Evolutionary conservation across 768 basidiomycete species (phyloP), one percentile per base, ranked within the genome.

Genomic region (Mycena sanguinolenta): DNA sequence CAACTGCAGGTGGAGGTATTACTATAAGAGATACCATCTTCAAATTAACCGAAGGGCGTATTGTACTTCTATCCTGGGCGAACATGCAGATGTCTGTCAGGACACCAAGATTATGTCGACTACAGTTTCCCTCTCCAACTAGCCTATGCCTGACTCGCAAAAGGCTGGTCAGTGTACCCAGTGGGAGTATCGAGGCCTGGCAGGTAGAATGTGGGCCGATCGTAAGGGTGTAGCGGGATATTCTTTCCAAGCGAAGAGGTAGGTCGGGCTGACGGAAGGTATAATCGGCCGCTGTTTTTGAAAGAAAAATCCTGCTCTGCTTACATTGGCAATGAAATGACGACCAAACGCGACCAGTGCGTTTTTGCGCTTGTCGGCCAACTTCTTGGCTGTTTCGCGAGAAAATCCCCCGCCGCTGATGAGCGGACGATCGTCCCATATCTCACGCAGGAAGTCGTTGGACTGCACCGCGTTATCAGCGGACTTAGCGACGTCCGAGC

Each of bases 131-230:
- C n/a, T n/a, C n/a, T n/a, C n/a, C n/a, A n/a, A n/a, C n/a, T n/a
- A n/a, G n/a, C n/a, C n/a, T n/a, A 32, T 23, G 38, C 32, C 50
- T 34, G 21, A 32, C 39, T 57, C 55, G 73, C 70, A 38, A 74
- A 74, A 7, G 77, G 76, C 61, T 81, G 80, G 71, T 82, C 81
- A 8, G 68, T 81, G 58, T 82, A 81, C 14, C 78, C 79, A 14
- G 55, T 76, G 5, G 74, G 68, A 30, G 30, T 70, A 5, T 36
- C 59, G n/a, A 72, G 73, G 23, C 75, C 75, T 0, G 46, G 42
- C 4, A 73, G 58, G 64, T 79, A 81, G 53, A 81, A 80, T 28
- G 79, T 79, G 7, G 75, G 59, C 1, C 75, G 72, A 63, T 81
- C 75, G 66, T 79, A 79, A 9, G 77, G 64, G 38, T 77, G 76